A percentile compares a stretch with the other conserved stretches of the same genome.
Conservation (phyloP, 768 basidiomycete species). For the Phanerochaete carnosa region DNA sequence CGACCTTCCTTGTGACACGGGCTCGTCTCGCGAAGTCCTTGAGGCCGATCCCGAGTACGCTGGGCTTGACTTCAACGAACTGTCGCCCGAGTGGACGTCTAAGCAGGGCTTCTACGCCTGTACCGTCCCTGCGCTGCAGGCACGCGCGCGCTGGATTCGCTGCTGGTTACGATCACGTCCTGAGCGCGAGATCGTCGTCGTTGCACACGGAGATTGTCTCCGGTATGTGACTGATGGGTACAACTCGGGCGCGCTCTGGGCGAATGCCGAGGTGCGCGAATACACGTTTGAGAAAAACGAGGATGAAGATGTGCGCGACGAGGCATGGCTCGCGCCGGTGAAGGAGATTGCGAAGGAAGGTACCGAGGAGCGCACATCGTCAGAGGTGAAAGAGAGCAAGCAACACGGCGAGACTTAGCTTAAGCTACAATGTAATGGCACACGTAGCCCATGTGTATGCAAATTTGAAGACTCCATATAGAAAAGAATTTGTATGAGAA, state of each 20-base stretch:
- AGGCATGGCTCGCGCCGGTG: constrained; percentile 22
- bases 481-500: no score
- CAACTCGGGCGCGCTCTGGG: constrained; percentile 22
- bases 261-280: constrained; percentile 26
- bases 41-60: constrained; percentile 26
- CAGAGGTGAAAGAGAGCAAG: background rate
- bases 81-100: constrained; percentile 26
- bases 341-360: constrained; percentile 21
- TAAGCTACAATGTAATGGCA: background rate
- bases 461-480: no score
- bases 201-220: constrained; percentile 24
- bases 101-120: constrained; percentile 24
- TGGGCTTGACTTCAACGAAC: constrained; percentile 24
- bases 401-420: background rate
- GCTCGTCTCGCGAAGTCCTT: constrained; percentile 23
- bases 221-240: constrained; percentile 23
- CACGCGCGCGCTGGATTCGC: constrained; percentile 25
- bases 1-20: constrained; percentile 25
- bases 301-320: constrained; percentile 17
- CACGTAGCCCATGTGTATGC: background rate
- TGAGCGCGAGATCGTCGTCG: constrained; percentile 24
- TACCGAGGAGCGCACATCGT: constrained; percentile 22
- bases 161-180: constrained; percentile 24
- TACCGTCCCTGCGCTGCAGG: constrained; percentile 15
- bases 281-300: constrained; percentile 22